Evolutionary conservation across 78 protist species (phyloP), one percentile per base, ranked within the genome.

Genomic region (Emiliania huxleyi): DNA sequence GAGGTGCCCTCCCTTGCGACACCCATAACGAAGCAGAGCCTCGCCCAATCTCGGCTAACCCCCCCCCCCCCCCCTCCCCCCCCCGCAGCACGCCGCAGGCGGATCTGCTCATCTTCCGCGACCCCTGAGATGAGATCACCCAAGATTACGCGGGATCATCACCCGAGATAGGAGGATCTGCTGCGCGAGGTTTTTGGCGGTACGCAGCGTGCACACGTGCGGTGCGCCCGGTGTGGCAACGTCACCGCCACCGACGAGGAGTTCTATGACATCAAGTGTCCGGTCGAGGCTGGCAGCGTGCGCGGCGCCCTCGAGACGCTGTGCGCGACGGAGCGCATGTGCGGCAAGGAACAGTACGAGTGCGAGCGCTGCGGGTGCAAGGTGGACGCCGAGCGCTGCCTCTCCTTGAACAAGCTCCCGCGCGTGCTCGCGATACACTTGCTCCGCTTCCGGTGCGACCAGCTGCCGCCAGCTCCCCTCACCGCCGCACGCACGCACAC

Each of bases 391-490:
- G 33, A 25, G 26, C 94, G 92, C 52, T 95, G 97, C 44, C 35
- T 83, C 25, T 0, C 42, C 29, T 69, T 97, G 46, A 2, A 0
- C 23, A 0, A 2, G 52, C 52, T 96, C n/a, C 98, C 98, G 29
- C 92, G 81, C 29, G 0, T 96, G 29, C 90, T 97, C 48, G 94
- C 94, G 18, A 0, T 96, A 2, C 98, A 97, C 52, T 79, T 94
- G 44, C 56, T 69, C 52, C 81, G 96, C n/a, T 93, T 93, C 79
- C 93, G n/a, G 35, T 93, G 23, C 49, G 91, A 93, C 75, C 37
- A 1, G 4, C n/a, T n/a, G n/a, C n/a, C n/a, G n/a, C n/a, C n/a
- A n/a, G n/a, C n/a, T n/a, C n/a, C n/a, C n/a, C n/a, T n/a, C n/a
- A n/a, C n/a, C n/a, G n/a, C n/a, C n/a, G n/a, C n/a, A n/a, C n/a